Evolutionary conservation across 164 flowering plant genomes (phyloP).

Genomic region (Nymphaea colorata): DNA sequence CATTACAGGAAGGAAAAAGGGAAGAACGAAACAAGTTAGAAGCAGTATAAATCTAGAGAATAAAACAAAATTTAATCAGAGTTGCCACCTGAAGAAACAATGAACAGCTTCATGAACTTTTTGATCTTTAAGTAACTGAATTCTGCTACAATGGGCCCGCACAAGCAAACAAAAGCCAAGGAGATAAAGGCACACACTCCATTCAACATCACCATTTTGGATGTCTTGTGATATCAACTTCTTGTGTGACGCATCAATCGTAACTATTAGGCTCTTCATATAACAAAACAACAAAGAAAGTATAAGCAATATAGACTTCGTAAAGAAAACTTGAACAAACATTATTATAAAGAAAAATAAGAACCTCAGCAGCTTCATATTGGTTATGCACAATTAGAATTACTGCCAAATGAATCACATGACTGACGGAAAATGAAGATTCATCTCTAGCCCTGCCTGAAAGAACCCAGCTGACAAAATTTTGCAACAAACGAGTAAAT

Average conservation of each 20-base stretch:
- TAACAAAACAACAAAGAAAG: not conserved
- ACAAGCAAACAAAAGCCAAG: constrained; percentile 83
- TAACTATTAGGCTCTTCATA: constrained; percentile 37
- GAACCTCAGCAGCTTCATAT: constrained; percentile 81
- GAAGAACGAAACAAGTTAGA: too few species aligned
- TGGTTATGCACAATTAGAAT: constrained; percentile 67
- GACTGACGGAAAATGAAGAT: constrained; percentile 39
- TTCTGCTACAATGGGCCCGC: constrained; percentile 45
- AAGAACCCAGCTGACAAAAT: constrained; percentile 67
- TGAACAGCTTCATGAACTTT: constrained; percentile 73
- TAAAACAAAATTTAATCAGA: not conserved
- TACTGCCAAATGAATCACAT: constrained; percentile 45
- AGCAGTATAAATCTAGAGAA: too few species aligned
- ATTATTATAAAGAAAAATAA: not conserved
- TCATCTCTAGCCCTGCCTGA: constrained; percentile 51
- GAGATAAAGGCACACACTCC: constrained; percentile 63
- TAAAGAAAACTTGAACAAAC: not conserved
- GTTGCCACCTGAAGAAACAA: constrained; percentile 78
- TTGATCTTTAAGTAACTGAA: constrained; percentile 39
- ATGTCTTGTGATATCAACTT: constrained; percentile 47
- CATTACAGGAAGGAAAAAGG: too few species aligned
- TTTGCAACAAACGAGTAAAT: constrained; percentile 22
- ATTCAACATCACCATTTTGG: constrained; percentile 45
- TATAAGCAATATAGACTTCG: not conserved
- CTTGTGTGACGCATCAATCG: constrained; percentile 45